Evolutionary conservation across 768 basidiomycete species (phyloP), one percentile per base, ranked within the genome.

Genomic region (Crassisporium funariophilum): DNA sequence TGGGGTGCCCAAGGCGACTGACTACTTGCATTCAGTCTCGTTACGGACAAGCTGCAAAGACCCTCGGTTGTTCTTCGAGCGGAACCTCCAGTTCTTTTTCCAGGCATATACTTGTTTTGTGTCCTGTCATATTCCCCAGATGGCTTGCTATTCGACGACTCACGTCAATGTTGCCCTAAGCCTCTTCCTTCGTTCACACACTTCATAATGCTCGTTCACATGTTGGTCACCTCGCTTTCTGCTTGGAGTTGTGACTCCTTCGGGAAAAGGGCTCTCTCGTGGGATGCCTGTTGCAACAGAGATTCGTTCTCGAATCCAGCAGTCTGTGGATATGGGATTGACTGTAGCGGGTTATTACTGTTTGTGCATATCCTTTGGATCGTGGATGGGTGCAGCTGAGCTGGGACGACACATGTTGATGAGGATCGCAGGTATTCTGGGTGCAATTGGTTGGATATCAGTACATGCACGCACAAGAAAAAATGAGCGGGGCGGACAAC

Each of bases 301-400:
- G 79, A 76, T 74, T 78, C 62, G 76, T 72, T 76, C 80, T 81
- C 78, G 73, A 72, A 68, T 64, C 61, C 69, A 64, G 60, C 46
- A 50, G 48, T 48, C 50, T 37, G 54, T 53, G 47, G 45, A 34
- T 47, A 13, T 3, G 22, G 42, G 46, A 47, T 44, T 22, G 46
- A 60, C 61, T 55, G 43, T 22, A 5, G 37, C n/a, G 20, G 23
- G 31, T 37, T 19, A 2, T 12, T 11, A 16, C 16, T 17, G 12
- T 22, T 40, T 24, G 41, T 12, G 47, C 0, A 9, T 5, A 21
- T 27, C 40, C 41, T 27, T 36, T 24, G 39, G 50, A 13, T 37
- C 13, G 42, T 43, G 41, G 44, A 34, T 35, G 29, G 33, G 39
- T 15, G 16, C 22, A 35, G 42, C 44, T 50, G 49, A 43, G 33